Evolutionary conservation across 2,329 filamentous ascomycete species (phyloP), one percentile per base, ranked within the genome.

Genomic region (Apiospora sp.): DNA sequence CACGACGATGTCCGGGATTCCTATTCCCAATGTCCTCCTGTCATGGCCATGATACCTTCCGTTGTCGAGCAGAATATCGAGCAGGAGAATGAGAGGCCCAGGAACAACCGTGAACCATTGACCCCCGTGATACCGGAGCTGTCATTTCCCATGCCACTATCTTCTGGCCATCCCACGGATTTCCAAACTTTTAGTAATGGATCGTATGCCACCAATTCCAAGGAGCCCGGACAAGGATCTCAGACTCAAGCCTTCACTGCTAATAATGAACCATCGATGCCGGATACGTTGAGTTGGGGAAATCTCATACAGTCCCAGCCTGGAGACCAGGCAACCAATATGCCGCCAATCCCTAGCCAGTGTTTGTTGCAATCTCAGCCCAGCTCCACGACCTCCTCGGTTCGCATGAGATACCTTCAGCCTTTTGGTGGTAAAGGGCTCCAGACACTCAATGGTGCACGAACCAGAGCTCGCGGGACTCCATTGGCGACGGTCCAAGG

Each of bases 351-450:
- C 64, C 86, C 87, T 44, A 82, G 86, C 22, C 87, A 89, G 75
- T 89, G 85, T 73, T 76, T 88, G 41, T 81, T 87, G 79, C 81
- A 85, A 10, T 87, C 87, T n/a, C 87, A 88, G 74, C 83, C 86
- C 34, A 85, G 86, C 70, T 90, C 88, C 7, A 87, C 85, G 1
- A 85, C 86, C 0, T 87, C 87, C 1, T 89, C 87, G 8, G 82
- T 84, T 71, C 85, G 86, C 72, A 81, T 83, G 71, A 84, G 84
- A 73, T 90, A 90, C 74, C 80, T 88, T 14, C 82, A 85, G 43
- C 89, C 89, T 0, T 91, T 91, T 80, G 83, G 84, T 13, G 89
- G 89, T 1, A 88, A 85, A 73, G 89, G 89, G 43, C 82, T 90
- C 2, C 81, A 88, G 68, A 90, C 88, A 76, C 84, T 90, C 48